Evolutionary conservation across 352 stramenopile species (phyloP), one percentile per base, ranked within the genome.

Genomic region (Phytophthora pluvialis): DNA sequence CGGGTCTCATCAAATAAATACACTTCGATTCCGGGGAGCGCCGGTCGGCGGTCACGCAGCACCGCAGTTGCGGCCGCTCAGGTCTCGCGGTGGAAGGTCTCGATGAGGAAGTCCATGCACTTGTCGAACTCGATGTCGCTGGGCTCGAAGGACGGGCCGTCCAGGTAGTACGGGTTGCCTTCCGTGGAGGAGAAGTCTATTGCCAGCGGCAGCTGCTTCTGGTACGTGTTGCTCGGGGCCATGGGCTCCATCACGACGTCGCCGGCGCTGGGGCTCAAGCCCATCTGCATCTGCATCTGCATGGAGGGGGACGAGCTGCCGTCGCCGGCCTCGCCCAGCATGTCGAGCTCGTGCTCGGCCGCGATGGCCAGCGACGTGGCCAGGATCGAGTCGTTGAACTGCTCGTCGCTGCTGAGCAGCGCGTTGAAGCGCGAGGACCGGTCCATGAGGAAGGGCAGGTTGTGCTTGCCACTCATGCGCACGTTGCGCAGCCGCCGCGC

Each of bases 71-170:
- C 21, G n/a, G 29, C 32, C 36, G 33, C 52, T 60, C 72, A 84
- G 4, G 59, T 58, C 40, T 88, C 78, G 59, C 74, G 76, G 57
- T 88, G 78, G 69, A 89, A 81, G 7, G 81, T 87, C 60, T 86
- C 80, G 71, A 91, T 91, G 44, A 91, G 70, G 53, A 91, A 91
- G 63, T 91, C 83, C 67, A 91, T 91, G 59, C 80, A 91, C 60
- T 90, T 88, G 61, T 89, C 83, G 52, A 91, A 91, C 63, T 87
- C 80, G 29, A 91, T 74, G 55, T 91, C 83, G 56, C 73, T 75
- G 11, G 72, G 73, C 55, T 90, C 80, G 59, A 71, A 79, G 13
- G 62, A 60, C 38, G 76, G 61, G 13, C 56, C 60, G 47, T 88
- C 78, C 25, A 88, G 63, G 59, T 78, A 85, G 61, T 82, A 82